phyloP scores from a whole-genome alignment of 169 alveolate genomes.

The Prorocentrum cordatum region DNA sequence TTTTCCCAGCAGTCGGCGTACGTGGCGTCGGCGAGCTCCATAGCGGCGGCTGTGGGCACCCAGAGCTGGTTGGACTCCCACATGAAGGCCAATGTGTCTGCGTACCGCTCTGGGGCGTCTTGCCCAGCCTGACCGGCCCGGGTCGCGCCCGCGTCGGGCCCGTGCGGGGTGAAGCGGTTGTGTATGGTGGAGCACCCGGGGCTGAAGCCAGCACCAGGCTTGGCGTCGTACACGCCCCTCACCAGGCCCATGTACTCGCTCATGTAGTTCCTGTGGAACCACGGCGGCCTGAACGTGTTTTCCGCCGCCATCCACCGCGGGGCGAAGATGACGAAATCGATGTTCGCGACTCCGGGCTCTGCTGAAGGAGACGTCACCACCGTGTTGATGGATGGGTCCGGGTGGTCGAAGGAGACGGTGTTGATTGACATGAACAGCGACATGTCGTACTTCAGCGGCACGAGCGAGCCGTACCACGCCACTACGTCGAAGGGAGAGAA shows the following conservation, averaged over 20 bases:
- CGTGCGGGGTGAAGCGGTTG: slow-evolving; percentile 79
- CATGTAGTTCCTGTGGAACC: slow-evolving; percentile 82
- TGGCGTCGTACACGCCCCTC: slow-evolving; percentile 81
- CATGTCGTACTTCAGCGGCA: slow-evolving; percentile 79
- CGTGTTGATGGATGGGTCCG: slow-evolving; percentile 82
- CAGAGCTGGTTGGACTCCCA: slow-evolving; percentile 74
- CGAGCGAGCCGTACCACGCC: slow-evolving; percentile 81
- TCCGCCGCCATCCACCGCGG: slow-evolving; percentile 82
- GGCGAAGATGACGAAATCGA: slow-evolving; percentile 83
- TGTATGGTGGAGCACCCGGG: slow-evolving; percentile 76
- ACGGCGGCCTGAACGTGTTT: slow-evolving; percentile 84
- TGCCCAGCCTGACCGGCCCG: slow-evolving; percentile 72
- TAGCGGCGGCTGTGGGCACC: slow-evolving; percentile 37
- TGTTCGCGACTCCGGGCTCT: slow-evolving; percentile 73
- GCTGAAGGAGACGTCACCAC: slow-evolving; percentile 79
- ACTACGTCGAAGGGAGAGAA: slow-evolving; percentile 76
- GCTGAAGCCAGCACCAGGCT: slow-evolving; percentile 74
- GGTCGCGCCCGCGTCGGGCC: slow-evolving; percentile 81
- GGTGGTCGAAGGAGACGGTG: slow-evolving; percentile 82
- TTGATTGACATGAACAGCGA: slow-evolving; percentile 77
- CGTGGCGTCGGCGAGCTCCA: neutral
- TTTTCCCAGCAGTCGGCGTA: slow-evolving; percentile 68
- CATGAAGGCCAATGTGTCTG: slow-evolving; percentile 79
- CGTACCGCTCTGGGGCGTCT: slow-evolving; percentile 72
- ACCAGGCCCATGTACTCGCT: slow-evolving; percentile 83